A percentile compares a stretch with the other conserved stretches of the same genome.
These are phyloP conservation scores for Aquilaria agallochum DNA, from an alignment of 441 rosid genomes.

Conservation along the genomic window DNA sequence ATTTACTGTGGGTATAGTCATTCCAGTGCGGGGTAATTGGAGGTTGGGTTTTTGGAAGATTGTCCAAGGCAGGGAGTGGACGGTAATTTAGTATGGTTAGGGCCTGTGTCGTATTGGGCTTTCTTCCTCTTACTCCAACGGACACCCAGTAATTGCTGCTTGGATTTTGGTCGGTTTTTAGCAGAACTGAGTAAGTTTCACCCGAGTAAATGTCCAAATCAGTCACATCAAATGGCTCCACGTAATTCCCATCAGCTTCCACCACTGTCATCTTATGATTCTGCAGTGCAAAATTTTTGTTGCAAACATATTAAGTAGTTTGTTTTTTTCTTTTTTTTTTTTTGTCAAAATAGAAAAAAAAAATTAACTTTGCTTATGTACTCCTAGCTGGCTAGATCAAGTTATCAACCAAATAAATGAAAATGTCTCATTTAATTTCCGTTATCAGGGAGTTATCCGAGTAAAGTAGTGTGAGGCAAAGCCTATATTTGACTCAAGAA, in stretches of 20 bases:
- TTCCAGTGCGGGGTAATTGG: conserved; percentile 63
- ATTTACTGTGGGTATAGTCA: conserved; percentile 45
- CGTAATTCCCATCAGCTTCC: conserved; percentile 81
- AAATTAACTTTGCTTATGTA: no score
- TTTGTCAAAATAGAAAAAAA: not conserved
- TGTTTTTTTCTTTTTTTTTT: no score
- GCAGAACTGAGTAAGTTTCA: conserved; percentile 68
- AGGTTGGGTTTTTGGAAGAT: conserved; percentile 40
- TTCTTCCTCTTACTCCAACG: conserved; percentile 55
- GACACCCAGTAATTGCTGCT: conserved; percentile 56
- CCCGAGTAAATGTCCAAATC: conserved; percentile 76
- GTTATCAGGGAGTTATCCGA: no score
- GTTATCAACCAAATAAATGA: no score
- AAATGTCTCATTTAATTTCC: no score
- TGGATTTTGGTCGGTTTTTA: conserved; percentile 49
- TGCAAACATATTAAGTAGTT: no score
- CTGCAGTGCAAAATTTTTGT: conserved; percentile 24
- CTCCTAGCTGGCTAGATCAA: no score
- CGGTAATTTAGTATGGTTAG: conserved; percentile 52
- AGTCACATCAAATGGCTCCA: conserved; percentile 47
- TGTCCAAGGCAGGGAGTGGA: conserved; percentile 25
- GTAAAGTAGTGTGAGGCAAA: no score
- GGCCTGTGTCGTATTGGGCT: conserved; percentile 50
- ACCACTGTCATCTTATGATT: conserved; percentile 67
- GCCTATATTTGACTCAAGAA: no score